Base-by-base conservation (phyloP, 441 rosid genomes). In the Populus trichocarpa region DNA sequence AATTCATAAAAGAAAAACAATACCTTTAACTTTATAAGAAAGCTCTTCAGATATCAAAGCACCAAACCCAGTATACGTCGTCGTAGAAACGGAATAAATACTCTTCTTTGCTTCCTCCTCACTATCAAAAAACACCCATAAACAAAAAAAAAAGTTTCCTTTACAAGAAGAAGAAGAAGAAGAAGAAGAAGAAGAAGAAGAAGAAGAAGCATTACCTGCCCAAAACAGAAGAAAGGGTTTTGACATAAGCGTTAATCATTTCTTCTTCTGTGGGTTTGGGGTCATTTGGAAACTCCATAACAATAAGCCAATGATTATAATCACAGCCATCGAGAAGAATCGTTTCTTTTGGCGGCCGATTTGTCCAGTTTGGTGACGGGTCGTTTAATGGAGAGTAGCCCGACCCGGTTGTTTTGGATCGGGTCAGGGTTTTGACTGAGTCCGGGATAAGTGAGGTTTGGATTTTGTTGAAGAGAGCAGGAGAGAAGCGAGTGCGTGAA, bases 81-180 rank as follows among this genome's bases (percentile, higher is more conserved):
- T 87, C 30, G 96, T 93, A 59, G 89, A 89, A 70, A 94, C 99
- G 0, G 99, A 96, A 86, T 94, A 96, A 35, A 96, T 96, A 89
- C 86, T 94, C 95, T 94, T 96, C 91, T 90, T 94, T 65, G 99
- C 99, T 86, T 94, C 98, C 72, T 96, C 99, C 86, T 96, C 99
- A 75, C 99, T 94, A 76, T 80, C 23, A 70, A 16, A 35, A 68
- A 38, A 57, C 46, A 11, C 46, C 46, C 46, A 40, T 16, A 36
- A 33, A 42, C 57, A 7, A 36, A 59, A 69, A 63, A 46, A 14
- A 40, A 0, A 68, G 30, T 23, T 13, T 38, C 8, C 28, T 8
- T 40, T 73, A 50, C 23, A 23, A 59, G 22, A 38, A 18, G 18
- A 1, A 13, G 38, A 5, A 46, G 71, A 63, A 46, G n/a, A 22